Evolutionary conservation across 2,329 filamentous ascomycete species (phyloP).

Genomic region (Epichloe brachyelytri): DNA sequence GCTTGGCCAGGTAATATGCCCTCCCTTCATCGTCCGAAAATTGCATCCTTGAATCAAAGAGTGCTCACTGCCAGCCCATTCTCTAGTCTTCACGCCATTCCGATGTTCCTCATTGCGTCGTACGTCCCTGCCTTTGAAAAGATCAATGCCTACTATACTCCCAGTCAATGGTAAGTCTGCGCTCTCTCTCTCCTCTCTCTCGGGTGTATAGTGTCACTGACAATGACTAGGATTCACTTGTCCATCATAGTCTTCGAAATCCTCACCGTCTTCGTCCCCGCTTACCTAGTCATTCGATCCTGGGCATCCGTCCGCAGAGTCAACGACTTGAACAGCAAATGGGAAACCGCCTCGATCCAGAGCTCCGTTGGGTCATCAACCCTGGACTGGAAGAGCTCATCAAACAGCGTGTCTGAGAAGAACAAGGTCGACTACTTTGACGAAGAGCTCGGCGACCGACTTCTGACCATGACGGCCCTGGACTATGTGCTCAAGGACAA

Average conservation of each 20-base stretch:
- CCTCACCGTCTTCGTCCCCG: constrained; percentile 48
- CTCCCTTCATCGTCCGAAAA: neutral
- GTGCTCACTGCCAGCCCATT: neutral
- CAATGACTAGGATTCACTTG: constrained; percentile 22
- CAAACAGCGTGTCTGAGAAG: constrained; percentile 4
- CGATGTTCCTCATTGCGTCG: constrained; percentile 50
- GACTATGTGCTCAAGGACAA: constrained; percentile 46
- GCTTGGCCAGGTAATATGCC: constrained; percentile 26
- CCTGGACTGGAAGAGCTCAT: constrained; percentile 8
- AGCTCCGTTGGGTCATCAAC: neutral
- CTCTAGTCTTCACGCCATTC: constrained; percentile 44
- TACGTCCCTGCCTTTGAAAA: constrained; percentile 33
- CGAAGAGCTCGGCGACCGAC: constrained; percentile 21
- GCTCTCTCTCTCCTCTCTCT: constrained; percentile 20
- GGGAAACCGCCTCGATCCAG: constrained; percentile 7
- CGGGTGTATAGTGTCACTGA: neutral
- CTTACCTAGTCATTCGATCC: constrained; percentile 36
- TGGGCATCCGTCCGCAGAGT: constrained; percentile 20
- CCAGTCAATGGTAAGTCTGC: constrained; percentile 48
- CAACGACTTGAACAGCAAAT: constrained; percentile 7
- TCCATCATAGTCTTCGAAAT: constrained; percentile 49
- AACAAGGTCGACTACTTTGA: constrained; percentile 2
- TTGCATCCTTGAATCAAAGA: neutral
- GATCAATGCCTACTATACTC: constrained; percentile 40
- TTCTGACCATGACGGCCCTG: constrained; percentile 46